Conservation (phyloP, 78 protist species). For the Dictyostelium purpureum region DNA sequence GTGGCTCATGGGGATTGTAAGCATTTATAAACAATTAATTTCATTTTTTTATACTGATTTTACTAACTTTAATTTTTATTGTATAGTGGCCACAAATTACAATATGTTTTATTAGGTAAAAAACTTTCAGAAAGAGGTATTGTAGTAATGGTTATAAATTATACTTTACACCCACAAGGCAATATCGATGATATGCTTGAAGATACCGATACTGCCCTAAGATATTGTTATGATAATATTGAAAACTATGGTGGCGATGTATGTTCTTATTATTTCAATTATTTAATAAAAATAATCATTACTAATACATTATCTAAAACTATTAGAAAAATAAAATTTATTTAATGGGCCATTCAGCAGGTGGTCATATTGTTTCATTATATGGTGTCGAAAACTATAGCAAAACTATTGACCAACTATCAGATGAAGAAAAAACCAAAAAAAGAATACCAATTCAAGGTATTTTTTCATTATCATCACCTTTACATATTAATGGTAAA, state of each 20-base stretch:
- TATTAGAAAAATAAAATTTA: constrained; percentile 1
- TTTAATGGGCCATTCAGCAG: constrained; percentile 65
- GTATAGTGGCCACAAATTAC: constrained; percentile 17
- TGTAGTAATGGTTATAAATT: constrained; percentile 21
- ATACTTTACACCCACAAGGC: constrained; percentile 48
- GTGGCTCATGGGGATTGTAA: constrained; percentile 49
- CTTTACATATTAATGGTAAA: constrained; percentile 5
- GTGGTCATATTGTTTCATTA: constrained; percentile 46
- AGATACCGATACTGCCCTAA: neutral
- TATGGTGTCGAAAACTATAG: neutral
- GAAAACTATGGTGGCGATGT: constrained; percentile 30
- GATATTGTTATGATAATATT: constrained; percentile 23
- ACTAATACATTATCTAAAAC: too few relatives aligned
- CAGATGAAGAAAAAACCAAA: neutral
- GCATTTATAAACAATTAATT: neutral
- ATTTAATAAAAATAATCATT: neutral
- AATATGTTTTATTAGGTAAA: constrained; percentile 48
- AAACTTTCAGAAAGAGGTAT: constrained; percentile 39
- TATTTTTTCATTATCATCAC: neutral
- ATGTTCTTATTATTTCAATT: too few relatives aligned
- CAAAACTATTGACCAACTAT: neutral
- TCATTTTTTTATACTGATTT: neutral
- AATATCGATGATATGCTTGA: constrained; percentile 14
- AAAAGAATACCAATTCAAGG: neutral
- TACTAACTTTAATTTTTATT: neutral